Base-by-base conservation (phyloP, 768 basidiomycete species). In the Pleurotus cornucopiae region DNA sequence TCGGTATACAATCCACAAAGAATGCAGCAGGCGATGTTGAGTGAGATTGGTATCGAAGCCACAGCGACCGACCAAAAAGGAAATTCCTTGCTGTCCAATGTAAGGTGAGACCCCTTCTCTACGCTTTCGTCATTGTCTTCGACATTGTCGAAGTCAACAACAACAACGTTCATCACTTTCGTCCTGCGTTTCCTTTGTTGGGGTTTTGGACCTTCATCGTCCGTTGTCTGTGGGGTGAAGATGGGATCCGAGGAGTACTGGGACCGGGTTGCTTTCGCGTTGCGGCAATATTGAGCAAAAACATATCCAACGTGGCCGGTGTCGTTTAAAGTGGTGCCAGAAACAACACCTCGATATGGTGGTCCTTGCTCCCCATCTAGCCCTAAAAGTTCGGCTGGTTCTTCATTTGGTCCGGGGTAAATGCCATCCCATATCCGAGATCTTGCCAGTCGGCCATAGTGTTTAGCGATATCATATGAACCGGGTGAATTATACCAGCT, bases 401-500 rank as follows among this genome's bases (percentile, higher is more conserved):
- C 66, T 2, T 63, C 64, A 21, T 67, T 65, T 23, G 66, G 60
- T 2, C 72, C 71, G 0, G 72, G 72, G 49, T 66, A 72, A 23
- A 72, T 62, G 11, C 67, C 69, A 34, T 67, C 64, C 57, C 71
- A 72, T 43, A 73, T 62, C 43, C 59, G 64, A n/a, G 69, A 68
- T 21, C 61, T 66, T 30, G 71, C 68, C 46, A 73, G 64, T 7
- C 61, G 61, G 1, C 67, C 66, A 48, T 71, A 71, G 6, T 63
- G 61, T 41, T 62, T 67, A 13, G 71, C 72, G 38, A 73, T 61
- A 4, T 56, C 47, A 37, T 67, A 69, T 9, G 58, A 65, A 34
- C 71, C 72, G 0, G 70, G 71, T 12, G 64, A 69, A 51, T 73
- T 73, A 26, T 72, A 72, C 68, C 68, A 72, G 14, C 71, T 71